Evolutionary conservation across 306 rosid species (phyloP).

Genomic region (Lupinus albus): DNA sequence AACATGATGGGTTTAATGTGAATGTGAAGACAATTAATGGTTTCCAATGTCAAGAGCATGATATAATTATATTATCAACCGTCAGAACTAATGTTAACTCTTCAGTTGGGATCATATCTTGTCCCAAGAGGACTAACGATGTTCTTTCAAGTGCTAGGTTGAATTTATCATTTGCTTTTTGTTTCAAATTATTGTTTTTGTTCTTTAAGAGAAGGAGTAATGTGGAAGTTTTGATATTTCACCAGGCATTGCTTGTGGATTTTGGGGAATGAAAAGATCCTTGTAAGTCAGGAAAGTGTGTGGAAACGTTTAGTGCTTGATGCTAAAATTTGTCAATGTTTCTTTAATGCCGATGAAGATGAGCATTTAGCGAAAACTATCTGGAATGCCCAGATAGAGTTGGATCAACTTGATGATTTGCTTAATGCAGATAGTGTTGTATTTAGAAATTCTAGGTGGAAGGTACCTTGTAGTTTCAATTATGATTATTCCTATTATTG

Average conservation of each 20-base stretch:
- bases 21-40: slow-evolving; percentile 75
- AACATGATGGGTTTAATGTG: slow-evolving; percentile 55
- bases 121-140: slow-evolving; percentile 66
- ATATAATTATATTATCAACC: slow-evolving; percentile 68
- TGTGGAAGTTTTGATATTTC: slow-evolving; percentile 5
- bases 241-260: slow-evolving; percentile 79
- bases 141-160: slow-evolving; percentile 89
- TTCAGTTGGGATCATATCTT: slow-evolving; percentile 58
- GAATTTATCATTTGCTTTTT: not conserved
- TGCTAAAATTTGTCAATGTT: slow-evolving; percentile 63
- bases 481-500: not conserved
- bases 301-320: slow-evolving; percentile 64
- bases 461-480: slow-evolving; percentile 50
- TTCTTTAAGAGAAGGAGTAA: not conserved
- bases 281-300: slow-evolving; percentile 48
- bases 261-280: slow-evolving; percentile 66
- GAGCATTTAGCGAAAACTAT: slow-evolving; percentile 62
- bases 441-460: slow-evolving; percentile 69
- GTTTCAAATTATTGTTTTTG: not conserved
- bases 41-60: slow-evolving; percentile 82
- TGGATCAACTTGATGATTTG: slow-evolving; percentile 70
- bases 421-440: slow-evolving; percentile 58
- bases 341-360: slow-evolving; percentile 67
- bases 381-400: slow-evolving; percentile 58
- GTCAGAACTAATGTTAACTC: slow-evolving; percentile 52